Conservation (phyloP, 768 basidiomycete species). For the Cyclocybe cylindracea region DNA sequence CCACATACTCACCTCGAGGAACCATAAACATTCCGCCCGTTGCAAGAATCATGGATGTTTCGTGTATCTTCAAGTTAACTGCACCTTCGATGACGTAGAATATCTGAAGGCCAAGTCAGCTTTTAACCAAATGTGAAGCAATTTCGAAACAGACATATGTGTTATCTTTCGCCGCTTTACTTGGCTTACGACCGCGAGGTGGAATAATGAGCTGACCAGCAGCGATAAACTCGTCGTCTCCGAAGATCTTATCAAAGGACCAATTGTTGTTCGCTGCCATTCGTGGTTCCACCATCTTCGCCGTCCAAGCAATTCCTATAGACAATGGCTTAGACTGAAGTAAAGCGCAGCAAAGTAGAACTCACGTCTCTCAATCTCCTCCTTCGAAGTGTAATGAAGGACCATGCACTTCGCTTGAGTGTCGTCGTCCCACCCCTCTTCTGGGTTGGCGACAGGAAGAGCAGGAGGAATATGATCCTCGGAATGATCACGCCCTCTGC, state of each 20-base stretch:
- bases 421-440: slow-evolving; percentile 85
- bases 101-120: slow-evolving; percentile 27
- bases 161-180: slow-evolving; percentile 90
- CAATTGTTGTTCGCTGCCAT: slow-evolving; percentile 66
- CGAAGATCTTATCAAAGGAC: slow-evolving; percentile 89
- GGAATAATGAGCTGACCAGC: slow-evolving; percentile 87
- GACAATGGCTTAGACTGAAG: neutral
- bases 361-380: slow-evolving; percentile 75
- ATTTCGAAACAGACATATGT: slow-evolving; percentile 41
- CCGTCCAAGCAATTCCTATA: slow-evolving; percentile 79
- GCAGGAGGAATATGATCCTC: slow-evolving; percentile 23
- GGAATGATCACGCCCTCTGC: slow-evolving; percentile 46
- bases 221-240: slow-evolving; percentile 89
- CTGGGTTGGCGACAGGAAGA: slow-evolving; percentile 41
- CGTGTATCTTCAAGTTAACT: slow-evolving; percentile 82
- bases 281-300: slow-evolving; percentile 63
- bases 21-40: slow-evolving; percentile 88
- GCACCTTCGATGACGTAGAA: slow-evolving; percentile 85
- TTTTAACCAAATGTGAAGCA: neutral
- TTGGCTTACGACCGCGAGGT: slow-evolving; percentile 76
- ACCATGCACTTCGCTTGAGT: slow-evolving; percentile 71
- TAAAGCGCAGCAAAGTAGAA: slow-evolving; percentile 13
- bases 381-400: slow-evolving; percentile 59
- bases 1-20: slow-evolving; percentile 67
- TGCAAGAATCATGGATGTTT: slow-evolving; percentile 74